Conservation (phyloP, 345 rosid genomes). For the Clarkia xantiana region DNA sequence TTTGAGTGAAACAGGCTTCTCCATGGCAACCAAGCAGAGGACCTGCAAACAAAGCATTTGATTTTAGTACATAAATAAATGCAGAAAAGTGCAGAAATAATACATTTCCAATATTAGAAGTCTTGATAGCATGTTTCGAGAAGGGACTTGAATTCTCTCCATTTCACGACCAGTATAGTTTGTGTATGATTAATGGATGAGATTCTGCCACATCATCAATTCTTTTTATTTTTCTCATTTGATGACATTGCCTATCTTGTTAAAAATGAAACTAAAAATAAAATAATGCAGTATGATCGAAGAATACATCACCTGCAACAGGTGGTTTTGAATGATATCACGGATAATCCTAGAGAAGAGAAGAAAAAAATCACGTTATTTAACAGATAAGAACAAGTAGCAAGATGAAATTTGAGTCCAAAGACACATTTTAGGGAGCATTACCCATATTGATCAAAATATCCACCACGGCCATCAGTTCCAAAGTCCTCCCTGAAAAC, state of each 20-base stretch:
- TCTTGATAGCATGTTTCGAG: no score
- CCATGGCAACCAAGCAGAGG: constrained; percentile 93
- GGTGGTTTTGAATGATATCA: constrained; percentile 93
- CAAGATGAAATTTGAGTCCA: no score
- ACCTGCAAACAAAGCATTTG: constrained; percentile 29
- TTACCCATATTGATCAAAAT: constrained; percentile 97
- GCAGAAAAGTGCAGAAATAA: no score
- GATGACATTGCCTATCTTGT: no score
- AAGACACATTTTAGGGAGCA: background rate
- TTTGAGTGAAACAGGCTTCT: constrained; percentile 89
- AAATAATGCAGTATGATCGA: constrained; percentile 3
- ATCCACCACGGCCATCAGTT: constrained; percentile 99
- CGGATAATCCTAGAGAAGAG: constrained; percentile 71
- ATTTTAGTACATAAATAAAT: background rate
- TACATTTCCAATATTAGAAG: no score
- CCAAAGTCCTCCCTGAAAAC: constrained; percentile 99
- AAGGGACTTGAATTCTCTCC: no score
- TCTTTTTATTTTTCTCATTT: no score
- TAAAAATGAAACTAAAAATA: no score
- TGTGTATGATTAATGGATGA: no score
- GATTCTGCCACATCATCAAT: no score
- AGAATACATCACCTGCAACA: constrained; percentile 52
- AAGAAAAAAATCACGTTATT: constrained; percentile 3
- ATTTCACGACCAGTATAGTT: no score
- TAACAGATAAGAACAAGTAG: no score